These are phyloP conservation scores for Seminavis robusta DNA, from an alignment of 108 stramenopile genomes.

Conservation along the genomic window DNA sequence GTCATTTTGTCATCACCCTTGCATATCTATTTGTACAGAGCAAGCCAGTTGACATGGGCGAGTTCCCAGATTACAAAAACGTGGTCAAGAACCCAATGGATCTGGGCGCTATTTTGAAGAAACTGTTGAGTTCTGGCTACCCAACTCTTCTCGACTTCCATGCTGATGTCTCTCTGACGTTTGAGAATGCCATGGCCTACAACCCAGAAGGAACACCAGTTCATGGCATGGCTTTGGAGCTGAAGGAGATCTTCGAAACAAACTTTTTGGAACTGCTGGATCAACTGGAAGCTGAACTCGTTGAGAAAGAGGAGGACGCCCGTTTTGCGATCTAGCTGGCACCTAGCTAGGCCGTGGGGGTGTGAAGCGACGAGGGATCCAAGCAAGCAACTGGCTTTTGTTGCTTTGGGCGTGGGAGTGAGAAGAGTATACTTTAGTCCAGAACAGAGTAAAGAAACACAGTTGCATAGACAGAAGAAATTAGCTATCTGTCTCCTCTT, in stretches of 20 bases:
- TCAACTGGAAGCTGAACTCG: constrained; percentile 51
- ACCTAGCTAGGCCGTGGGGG: too few relatives aligned
- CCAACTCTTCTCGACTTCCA: constrained; percentile 26
- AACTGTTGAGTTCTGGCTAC: constrained; percentile 27
- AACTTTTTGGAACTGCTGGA: constrained; percentile 52
- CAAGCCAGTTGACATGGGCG: too few relatives aligned
- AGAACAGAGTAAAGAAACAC: too few relatives aligned
- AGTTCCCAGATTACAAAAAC: constrained; percentile 58
- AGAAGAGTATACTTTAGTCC: too few relatives aligned
- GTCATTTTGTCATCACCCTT: too few relatives aligned
- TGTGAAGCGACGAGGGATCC: too few relatives aligned
- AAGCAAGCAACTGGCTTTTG: too few relatives aligned
- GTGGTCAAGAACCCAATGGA: constrained; percentile 75
- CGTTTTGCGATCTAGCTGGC: too few relatives aligned
- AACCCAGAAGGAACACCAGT: constrained; percentile 67
- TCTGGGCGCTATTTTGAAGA: constrained; percentile 56
- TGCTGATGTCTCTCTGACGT: constrained; percentile 51
- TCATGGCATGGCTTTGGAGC: constrained; percentile 38
- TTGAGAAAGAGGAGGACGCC: constrained; percentile 40
- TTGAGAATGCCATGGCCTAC: constrained; percentile 60
- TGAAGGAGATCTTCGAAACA: constrained; percentile 23
- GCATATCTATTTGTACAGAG: too few relatives aligned
- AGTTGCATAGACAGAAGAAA: too few relatives aligned
- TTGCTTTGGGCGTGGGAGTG: too few relatives aligned
- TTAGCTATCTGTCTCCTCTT: too few relatives aligned